Evolutionary conservation across 805 yeast genomes (phyloP).

Genomic region (Huiozyma naganishii): DNA sequence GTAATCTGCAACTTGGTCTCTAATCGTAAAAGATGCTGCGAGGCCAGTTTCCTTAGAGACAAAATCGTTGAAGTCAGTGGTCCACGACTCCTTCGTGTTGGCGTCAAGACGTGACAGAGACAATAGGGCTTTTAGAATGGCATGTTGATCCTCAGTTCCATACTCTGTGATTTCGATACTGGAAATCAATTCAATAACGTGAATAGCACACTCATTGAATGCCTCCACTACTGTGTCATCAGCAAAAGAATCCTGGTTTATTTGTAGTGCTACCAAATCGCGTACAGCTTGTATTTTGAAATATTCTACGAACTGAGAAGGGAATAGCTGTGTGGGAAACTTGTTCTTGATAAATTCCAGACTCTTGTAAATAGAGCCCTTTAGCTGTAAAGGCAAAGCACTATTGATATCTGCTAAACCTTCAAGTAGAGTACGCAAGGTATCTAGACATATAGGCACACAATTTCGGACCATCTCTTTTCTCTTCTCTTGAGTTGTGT

Average conservation of each 20-base stretch:
- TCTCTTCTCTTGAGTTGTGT: conserved; percentile 8
- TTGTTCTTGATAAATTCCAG: conserved; percentile 15
- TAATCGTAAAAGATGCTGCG: conserved; percentile 39
- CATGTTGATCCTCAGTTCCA: conserved; percentile 3
- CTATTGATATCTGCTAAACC: conserved; percentile 3
- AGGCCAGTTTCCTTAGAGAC: conserved; percentile 70
- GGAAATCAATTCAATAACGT: conserved; percentile 15
- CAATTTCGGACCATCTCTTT: conserved; percentile 12
- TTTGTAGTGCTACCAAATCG: conserved; percentile 9
- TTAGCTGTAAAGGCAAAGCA: conserved; percentile 5
- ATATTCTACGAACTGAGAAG: conserved; percentile 2
- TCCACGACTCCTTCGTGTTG: conserved; percentile 38
- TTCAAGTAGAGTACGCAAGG: conserved; percentile 6
- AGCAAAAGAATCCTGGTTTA: neutral
- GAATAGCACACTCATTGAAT: conserved; percentile 14
- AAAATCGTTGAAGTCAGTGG: conserved; percentile 53
- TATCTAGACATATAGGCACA: conserved; percentile 9
- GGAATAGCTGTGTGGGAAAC: conserved; percentile 15
- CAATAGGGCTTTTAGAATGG: conserved; percentile 25
- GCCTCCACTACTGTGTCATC: conserved; percentile 4
- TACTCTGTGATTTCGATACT: conserved; percentile 6
- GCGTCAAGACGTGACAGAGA: conserved; percentile 33
- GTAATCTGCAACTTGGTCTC: conserved; percentile 54
- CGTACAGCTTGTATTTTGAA: conserved; percentile 9
- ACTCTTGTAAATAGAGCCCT: conserved; percentile 15